Conservation (phyloP, 2,329 filamentous ascomycete species). For the Calonectria fujianensis region DNA sequence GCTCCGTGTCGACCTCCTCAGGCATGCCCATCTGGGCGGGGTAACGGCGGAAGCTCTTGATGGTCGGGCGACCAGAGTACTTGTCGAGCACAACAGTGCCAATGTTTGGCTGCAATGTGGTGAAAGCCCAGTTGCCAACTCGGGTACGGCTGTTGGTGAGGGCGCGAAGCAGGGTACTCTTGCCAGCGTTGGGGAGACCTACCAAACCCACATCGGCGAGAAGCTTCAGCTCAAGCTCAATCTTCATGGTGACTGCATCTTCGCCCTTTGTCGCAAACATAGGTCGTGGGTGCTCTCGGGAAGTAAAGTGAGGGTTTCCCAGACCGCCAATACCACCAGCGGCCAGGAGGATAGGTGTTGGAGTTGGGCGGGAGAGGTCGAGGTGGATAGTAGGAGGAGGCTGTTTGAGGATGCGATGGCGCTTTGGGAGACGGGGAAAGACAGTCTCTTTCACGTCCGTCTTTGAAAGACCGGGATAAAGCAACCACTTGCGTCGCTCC, state of each 20-base stretch:
- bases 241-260: conserved; percentile 82
- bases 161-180: conserved; percentile 92
- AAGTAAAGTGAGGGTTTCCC: conserved; percentile 94
- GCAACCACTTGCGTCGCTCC: conserved; percentile 84
- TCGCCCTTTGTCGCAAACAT: conserved; percentile 94
- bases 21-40: conserved; percentile 61
- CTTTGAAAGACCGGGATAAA: conserved; percentile 86
- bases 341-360: conserved; percentile 88
- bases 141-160: conserved; percentile 92
- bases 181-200: conserved; percentile 95
- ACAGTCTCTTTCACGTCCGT: conserved; percentile 77
- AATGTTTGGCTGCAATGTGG: conserved; percentile 94
- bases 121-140: conserved; percentile 97
- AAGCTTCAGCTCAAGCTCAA: conserved; percentile 95
- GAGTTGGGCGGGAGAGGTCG: conserved; percentile 85
- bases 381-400: conserved; percentile 83
- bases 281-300: conserved; percentile 83
- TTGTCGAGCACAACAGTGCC: conserved; percentile 96
- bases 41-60: conserved; percentile 62
- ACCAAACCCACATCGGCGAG: conserved; percentile 96
- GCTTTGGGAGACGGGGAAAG: conserved; percentile 71
- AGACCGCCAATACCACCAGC: conserved; percentile 92
- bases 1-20: conserved; percentile 68
- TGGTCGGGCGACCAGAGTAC: conserved; percentile 82
- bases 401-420: conserved; percentile 77